phyloP scores from a whole-genome alignment of 495 filamentous ascomycete genomes.

The Hypoxylon cercidicola region DNA sequence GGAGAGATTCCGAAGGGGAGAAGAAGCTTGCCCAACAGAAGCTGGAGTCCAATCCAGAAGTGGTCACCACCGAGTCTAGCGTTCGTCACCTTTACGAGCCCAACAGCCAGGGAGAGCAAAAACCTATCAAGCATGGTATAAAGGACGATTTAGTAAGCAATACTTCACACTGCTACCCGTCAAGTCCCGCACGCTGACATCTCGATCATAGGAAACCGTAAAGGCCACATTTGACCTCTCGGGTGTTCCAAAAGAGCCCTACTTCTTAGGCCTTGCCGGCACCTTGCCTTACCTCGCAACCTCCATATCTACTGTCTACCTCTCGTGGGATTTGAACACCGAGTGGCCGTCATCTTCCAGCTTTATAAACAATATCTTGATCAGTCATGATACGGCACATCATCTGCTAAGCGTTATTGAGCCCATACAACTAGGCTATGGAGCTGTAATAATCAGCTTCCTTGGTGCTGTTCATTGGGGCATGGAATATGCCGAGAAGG shows the following conservation, averaged over 20 bases:
- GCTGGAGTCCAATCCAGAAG: constrained; percentile 64
- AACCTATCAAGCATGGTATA: constrained; percentile 72
- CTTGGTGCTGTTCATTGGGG: constrained; percentile 95
- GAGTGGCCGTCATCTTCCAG: constrained; percentile 69
- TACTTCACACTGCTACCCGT: neutral
- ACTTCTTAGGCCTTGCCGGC: constrained; percentile 85
- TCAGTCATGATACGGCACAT: constrained; percentile 77
- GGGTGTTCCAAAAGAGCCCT: constrained; percentile 82
- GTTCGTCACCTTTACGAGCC: constrained; percentile 65
- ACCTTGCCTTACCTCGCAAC: constrained; percentile 91
- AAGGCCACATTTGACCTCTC: constrained; percentile 86
- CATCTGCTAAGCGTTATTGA: constrained; percentile 82
- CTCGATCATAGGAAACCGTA: constrained; percentile 72
- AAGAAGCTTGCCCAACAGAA: constrained; percentile 59
- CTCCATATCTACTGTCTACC: constrained; percentile 85
- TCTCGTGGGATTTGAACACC: constrained; percentile 83
- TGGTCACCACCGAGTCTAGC: constrained; percentile 66
- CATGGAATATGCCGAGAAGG: constrained; percentile 72
- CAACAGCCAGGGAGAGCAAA: constrained; percentile 48
- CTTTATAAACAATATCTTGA: constrained; percentile 59
- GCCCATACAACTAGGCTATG: constrained; percentile 92
- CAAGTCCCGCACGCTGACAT: neutral
- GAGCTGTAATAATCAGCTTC: constrained; percentile 95
- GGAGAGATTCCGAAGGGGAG: constrained; percentile 64
- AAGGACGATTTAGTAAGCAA: constrained; percentile 77